Evolutionary conservation across 148 eudicot species (phyloP), one percentile per base, ranked within the genome.

Genomic region (Chenopodium album): DNA sequence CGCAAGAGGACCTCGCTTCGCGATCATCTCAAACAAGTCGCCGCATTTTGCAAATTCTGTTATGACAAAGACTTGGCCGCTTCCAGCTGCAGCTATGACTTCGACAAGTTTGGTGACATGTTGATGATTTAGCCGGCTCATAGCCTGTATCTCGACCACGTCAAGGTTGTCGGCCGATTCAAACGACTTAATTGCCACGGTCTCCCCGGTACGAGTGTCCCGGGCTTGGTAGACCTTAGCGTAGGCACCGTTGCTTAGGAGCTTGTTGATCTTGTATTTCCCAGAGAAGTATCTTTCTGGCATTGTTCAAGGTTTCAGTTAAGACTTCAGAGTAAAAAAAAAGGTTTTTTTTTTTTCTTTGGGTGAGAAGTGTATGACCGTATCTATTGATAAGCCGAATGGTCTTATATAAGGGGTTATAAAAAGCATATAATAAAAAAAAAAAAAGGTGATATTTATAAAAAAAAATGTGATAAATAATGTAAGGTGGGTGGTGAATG

Each of bases 21-120:
- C 66, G 8, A 94, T 78, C 80, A 88, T 88, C 0, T 88, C 85
- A 71, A 89, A 92, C 4, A 94, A 81, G 82, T 94, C 97, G 34
- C 98, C 98, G 37, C 95, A 94, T 75, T 87, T 87, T 7, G 92
- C 98, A 46, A 84, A 90, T 41, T 94, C 98, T 34, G 94, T 82
- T 5, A 92, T 88, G 81, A 88, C 86, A 73, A 85, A 91, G 34
- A 92, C 86, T 41, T 86, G 90, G 1, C 82, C 82, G 63, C 86
- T 85, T 5, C 86, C 87, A 1, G 94, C 90, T 7, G 90, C 87
- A 0, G 93, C 94, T 10, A 90, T 29, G 56, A 94, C 94, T 83
- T 94, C 97, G 64, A 76, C 71, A 68, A 91, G 87, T n/a, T 87
- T 85, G 31, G 88, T 90, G 80, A 94, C 86, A 80, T 92, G 79